Evolutionary conservation across 2,329 filamentous ascomycete species (phyloP).

Genomic region (Verruconis gallopava): DNA sequence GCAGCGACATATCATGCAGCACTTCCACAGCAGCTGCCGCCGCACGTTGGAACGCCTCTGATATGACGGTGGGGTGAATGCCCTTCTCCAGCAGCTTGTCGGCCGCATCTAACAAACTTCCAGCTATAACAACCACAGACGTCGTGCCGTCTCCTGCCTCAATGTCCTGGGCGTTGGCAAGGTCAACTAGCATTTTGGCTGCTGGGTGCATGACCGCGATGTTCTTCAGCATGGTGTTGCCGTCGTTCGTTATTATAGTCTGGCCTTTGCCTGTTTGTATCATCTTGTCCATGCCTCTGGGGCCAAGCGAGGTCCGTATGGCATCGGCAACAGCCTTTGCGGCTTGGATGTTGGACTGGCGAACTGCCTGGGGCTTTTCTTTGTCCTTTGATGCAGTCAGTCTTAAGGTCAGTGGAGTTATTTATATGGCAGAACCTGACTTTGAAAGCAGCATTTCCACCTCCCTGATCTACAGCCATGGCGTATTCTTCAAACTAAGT

Average conservation of each 20-base stretch:
- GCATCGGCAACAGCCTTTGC: slow-evolving; percentile 96
- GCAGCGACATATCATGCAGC: slow-evolving; percentile 89
- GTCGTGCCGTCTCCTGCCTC: slow-evolving; percentile 98
- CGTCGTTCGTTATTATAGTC: slow-evolving; percentile 98
- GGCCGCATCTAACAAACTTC: slow-evolving; percentile 84
- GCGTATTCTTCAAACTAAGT: too few relatives aligned
- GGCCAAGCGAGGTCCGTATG: slow-evolving; percentile 89
- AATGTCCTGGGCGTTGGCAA: slow-evolving; percentile 93
- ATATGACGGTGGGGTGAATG: slow-evolving; percentile 95
- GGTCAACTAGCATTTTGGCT: slow-evolving; percentile 96
- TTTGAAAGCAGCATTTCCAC: slow-evolving; percentile 53
- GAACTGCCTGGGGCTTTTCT: slow-evolving; percentile 97
- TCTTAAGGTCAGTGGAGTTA: slow-evolving; percentile 11
- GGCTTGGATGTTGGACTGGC: slow-evolving; percentile 91
- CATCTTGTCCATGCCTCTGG: slow-evolving; percentile 99
- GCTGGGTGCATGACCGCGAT: slow-evolving; percentile 99
- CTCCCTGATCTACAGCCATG: slow-evolving; percentile 23
- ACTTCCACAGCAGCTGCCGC: slow-evolving; percentile 79
- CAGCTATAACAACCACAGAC: slow-evolving; percentile 94
- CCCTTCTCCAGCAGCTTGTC: slow-evolving; percentile 82
- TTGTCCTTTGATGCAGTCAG: slow-evolving; percentile 50
- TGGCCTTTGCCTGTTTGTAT: slow-evolving; percentile 94
- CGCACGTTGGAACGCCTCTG: slow-evolving; percentile 92
- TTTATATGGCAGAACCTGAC: slow-evolving; percentile 24
- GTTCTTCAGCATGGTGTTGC: slow-evolving; percentile 97